A percentile compares a stretch with the other conserved stretches of the same genome.
phyloP scores from a whole-genome alignment of 1,284 basidiomycete species.

The Anthracocystis panici-leucophaei region DNA sequence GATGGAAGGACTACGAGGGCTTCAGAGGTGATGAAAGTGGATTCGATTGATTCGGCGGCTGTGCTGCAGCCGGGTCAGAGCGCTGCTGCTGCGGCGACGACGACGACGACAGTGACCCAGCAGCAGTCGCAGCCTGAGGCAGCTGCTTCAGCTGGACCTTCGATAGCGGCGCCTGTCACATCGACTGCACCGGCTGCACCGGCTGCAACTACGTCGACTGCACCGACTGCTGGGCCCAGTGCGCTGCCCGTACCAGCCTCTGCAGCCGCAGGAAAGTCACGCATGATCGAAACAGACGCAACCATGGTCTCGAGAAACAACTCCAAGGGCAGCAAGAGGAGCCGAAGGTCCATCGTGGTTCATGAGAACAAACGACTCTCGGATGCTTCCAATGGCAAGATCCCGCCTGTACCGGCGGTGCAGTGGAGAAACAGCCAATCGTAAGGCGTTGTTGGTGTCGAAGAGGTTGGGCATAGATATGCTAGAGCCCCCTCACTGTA shows the following conservation, averaged over 20 bases:
- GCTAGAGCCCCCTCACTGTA: not conserved
- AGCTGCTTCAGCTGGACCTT: not conserved
- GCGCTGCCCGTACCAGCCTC: not conserved
- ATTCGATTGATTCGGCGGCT: conserved; percentile 14
- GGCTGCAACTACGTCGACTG: not conserved
- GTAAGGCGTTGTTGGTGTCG: not conserved
- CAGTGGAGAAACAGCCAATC: conserved; percentile 27
- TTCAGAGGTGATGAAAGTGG: conserved; percentile 33
- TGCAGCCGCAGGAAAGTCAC: conserved; percentile 2
- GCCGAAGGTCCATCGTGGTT: conserved; percentile 24
- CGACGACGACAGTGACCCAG: not conserved
- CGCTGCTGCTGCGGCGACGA: not conserved
- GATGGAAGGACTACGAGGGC: conserved; percentile 31
- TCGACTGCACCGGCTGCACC: not conserved
- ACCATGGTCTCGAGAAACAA: conserved; percentile 35
- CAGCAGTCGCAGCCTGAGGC: not conserved
- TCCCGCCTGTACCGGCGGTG: conserved; percentile 37
- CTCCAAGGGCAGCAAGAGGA: conserved; percentile 32
- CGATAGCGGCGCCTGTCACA: not conserved
- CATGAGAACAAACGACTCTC: conserved; percentile 29
- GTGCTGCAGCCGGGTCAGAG: not conserved
- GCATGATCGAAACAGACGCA: conserved; percentile 35
- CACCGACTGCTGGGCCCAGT: not conserved
- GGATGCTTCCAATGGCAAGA: conserved; percentile 6
- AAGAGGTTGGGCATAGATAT: not conserved